A percentile compares a stretch with the other conserved stretches of the same genome.
Evolutionary conservation across 1,284 basidiomycete genomes (phyloP).

Genomic region (Exobasidium cylindrosporum): DNA sequence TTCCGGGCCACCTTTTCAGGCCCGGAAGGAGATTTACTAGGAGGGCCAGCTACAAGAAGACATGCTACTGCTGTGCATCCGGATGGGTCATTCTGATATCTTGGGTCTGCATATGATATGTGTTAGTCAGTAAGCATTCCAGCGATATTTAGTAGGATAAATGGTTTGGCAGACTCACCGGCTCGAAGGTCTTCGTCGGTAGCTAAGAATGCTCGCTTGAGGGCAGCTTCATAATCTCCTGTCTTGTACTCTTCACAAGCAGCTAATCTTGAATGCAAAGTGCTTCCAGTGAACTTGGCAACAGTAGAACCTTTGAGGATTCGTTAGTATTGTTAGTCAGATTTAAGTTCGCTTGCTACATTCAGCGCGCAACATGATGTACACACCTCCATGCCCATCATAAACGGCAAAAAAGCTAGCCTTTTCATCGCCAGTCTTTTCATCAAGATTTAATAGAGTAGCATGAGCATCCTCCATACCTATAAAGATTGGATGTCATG

Average conservation of each 20-base stretch:
- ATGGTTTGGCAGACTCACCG: constrained; percentile 65
- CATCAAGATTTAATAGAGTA: constrained; percentile 62
- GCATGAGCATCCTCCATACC: constrained; percentile 98
- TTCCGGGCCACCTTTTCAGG: constrained; percentile 24
- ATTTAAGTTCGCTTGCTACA: neutral
- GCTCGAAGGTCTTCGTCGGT: constrained; percentile 90
- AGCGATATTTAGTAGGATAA: no score
- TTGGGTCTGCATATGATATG: constrained; percentile 72
- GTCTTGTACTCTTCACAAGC: constrained; percentile 70
- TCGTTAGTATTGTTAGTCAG: neutral
- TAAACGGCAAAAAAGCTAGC: constrained; percentile 87
- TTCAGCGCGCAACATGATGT: neutral
- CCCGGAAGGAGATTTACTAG: constrained; percentile 9
- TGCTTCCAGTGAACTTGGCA: constrained; percentile 84
- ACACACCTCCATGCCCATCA: constrained; percentile 92
- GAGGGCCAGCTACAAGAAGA: constrained; percentile 43
- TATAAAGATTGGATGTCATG: constrained; percentile 53
- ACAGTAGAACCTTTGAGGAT: constrained; percentile 71
- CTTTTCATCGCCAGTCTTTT: constrained; percentile 38
- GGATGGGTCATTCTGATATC: constrained; percentile 84
- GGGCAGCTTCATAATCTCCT: constrained; percentile 70
- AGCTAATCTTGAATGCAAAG: constrained; percentile 78
- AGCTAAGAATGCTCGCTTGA: constrained; percentile 86
- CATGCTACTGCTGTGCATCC: constrained; percentile 95
- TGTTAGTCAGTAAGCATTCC: no score